These are phyloP conservation scores for Nyssa sinensis DNA, from an alignment of 148 eudicot genomes.

Conservation along the genomic window DNA sequence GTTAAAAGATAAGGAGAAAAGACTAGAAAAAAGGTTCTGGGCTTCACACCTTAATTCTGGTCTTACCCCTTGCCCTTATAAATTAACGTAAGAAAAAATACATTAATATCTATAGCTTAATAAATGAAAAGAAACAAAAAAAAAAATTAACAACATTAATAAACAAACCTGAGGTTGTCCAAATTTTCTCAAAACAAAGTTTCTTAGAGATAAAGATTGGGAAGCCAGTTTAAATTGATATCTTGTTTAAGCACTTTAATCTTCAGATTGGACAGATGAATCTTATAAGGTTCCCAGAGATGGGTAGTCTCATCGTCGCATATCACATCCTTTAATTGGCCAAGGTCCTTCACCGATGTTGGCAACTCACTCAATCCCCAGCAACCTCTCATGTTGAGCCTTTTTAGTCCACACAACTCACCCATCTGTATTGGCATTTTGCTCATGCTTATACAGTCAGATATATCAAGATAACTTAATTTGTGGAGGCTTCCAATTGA, in stretches of 20 bases:
- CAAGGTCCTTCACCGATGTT: conserved; percentile 12
- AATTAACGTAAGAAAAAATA: too few relatives aligned
- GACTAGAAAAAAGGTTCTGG: too few relatives aligned
- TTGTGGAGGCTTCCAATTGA: conserved; percentile 20
- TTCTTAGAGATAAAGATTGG: not conserved
- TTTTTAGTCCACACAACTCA: conserved; percentile 16
- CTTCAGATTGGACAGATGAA: conserved; percentile 4
- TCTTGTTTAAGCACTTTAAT: conserved; percentile 14
- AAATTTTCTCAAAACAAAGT: not conserved
- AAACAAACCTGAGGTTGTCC: not conserved
- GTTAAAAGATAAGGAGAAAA: too few relatives aligned
- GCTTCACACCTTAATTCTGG: too few relatives aligned
- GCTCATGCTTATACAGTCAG: conserved; percentile 11
- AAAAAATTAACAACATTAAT: not conserved
- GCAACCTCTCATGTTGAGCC: conserved; percentile 26
- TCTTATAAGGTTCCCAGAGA: conserved; percentile 14
- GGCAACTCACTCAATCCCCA: conserved; percentile 23
- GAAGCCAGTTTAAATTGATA: conserved; percentile 21
- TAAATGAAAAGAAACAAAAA: too few relatives aligned
- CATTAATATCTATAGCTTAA: too few relatives aligned
- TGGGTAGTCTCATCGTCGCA: conserved; percentile 19
- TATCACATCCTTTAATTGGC: conserved; percentile 5
- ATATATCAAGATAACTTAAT: conserved; percentile 20
- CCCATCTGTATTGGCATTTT: conserved; percentile 21
- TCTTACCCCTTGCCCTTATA: too few relatives aligned